Evolutionary conservation across 2,329 filamentous ascomycete genomes (phyloP), one percentile per base, ranked within the genome.

Genomic region (Hypoxylon sp.): DNA sequence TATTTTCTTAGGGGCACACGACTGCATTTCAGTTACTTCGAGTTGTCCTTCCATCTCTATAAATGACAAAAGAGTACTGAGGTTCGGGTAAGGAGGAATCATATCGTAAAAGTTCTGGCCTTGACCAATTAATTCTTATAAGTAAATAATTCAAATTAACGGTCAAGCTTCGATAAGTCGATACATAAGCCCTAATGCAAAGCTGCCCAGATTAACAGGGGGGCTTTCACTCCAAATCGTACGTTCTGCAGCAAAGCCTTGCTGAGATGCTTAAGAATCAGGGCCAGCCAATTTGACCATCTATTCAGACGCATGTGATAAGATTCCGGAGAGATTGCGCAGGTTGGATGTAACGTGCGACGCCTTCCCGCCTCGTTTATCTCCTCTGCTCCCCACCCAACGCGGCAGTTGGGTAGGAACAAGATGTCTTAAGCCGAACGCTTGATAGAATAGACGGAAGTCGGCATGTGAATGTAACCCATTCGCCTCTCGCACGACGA

Each of bases 271-370:
- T n/a, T 5, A 35, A 24, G 4, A 47, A 52, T 13, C 46, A 17
- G 46, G 60, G 37, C 46, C 31, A 26, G 17, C 17, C 13, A n/a
- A 48, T 44, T 51, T 14, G 35, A 29, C 47, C 26, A 57, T 53
- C 8, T 51, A 44, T 47, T 29, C 57, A 17, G 53, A n/a, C 19
- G 35, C 37, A 17, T 35, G 5, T 48, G 57, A 19, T 31, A 58
- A 64, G 54, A 64, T 64, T 53, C 47, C 9, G 24, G 37, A 11
- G 59, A 65, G n/a, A 59, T 37, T 39, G 11, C 5, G 46, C n/a
- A 33, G 10, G 31, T 48, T 58, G 22, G 10, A 47, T 58, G 50
- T 51, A 44, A 46, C 42, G 19, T 47, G 31, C 39, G n/a, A 37
- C 26, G 13, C 4, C 22, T 50, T 51, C n/a, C 33, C 24, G 14